Base-by-base conservation (phyloP, 1,284 basidiomycete genomes). In the Apiotrichum siamense region DNA sequence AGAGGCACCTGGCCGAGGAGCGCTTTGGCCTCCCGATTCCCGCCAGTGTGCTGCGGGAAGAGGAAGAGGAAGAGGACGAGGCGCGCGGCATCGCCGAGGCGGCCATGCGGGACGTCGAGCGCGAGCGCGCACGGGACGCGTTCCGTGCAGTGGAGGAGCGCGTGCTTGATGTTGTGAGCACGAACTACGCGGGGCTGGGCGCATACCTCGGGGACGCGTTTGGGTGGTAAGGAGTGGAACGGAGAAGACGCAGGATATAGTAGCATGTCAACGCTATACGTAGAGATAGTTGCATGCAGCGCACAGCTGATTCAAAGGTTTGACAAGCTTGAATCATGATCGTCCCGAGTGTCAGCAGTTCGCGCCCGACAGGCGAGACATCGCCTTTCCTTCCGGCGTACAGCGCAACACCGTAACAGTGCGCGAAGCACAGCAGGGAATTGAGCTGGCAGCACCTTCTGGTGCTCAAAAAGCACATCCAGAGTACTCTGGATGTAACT, bases 1-100 rank as follows among this genome's bases (percentile, higher is more conserved):
- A 64, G 55, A 64, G 62, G 41, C 61, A 67, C 39, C 47, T 66
- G 11, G 45, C 57, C 15, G 69, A 65, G 45, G 71, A 74, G 42
- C 55, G 67, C 27, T 73, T 69, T 51, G 73, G 73, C 4, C 55
- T 75, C 25, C 72, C 72, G 7, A 73, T 73, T 40, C 71, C 71
- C 4, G 66, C 66, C 3, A 56, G 44, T 18, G 63, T 73, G 26
- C 45, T 68, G 35, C 59, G 58, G 26, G 69, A 68, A 41, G 66
- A 69, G 33, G 66, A 67, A 37, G 66, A 69, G 50, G 67, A 70
- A 45, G 66, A 68, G 52, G 52, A 57, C 40, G 62, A 52, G 20
- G 50, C 51, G 42, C 57, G 51, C 4, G 58, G 52, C 15, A 56
- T 49, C 15, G 54, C 23, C 15, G 62, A 64, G 33, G 62, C 49